phyloP scores from a whole-genome alignment of 1,284 basidiomycete genomes.

The Tremellales sp. region DNA sequence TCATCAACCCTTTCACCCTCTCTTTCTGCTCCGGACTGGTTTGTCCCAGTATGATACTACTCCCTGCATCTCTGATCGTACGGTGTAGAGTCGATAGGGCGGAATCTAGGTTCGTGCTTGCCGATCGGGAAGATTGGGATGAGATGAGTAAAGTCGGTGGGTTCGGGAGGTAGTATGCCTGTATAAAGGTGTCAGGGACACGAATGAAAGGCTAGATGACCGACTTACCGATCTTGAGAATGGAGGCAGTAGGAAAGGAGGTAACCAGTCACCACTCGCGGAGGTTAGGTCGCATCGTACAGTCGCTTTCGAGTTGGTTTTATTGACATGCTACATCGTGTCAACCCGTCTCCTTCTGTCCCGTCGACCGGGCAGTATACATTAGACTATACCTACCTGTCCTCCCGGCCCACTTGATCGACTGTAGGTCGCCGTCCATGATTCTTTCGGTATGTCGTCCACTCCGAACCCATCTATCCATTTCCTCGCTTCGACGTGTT shows the following conservation, averaged over 20 bases:
- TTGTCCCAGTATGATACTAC: slow-evolving; percentile 29
- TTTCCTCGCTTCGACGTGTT: slow-evolving; percentile 27
- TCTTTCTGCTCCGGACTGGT: slow-evolving; percentile 35
- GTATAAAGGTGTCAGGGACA: neutral
- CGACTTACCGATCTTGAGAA: slow-evolving; percentile 38
- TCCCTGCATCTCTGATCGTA: slow-evolving; percentile 25
- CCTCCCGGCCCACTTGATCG: slow-evolving; percentile 46
- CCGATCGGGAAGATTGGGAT: slow-evolving; percentile 35
- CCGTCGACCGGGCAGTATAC: neutral
- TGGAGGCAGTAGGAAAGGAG: slow-evolving; percentile 33
- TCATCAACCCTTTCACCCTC: slow-evolving; percentile 24
- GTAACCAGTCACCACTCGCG: slow-evolving; percentile 37
- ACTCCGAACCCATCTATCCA: slow-evolving; percentile 35
- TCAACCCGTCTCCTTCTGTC: neutral
- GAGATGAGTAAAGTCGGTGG: slow-evolving; percentile 37
- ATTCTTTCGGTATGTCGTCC: slow-evolving; percentile 40
- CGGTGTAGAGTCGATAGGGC: slow-evolving; percentile 31
- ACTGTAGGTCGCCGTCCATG: slow-evolving; percentile 32
- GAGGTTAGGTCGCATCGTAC: slow-evolving; percentile 27
- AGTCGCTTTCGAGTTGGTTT: slow-evolving; percentile 47
- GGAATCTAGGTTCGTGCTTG: slow-evolving; percentile 29
- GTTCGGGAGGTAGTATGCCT: slow-evolving; percentile 39
- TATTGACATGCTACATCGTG: slow-evolving; percentile 44
- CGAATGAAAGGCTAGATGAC: neutral
- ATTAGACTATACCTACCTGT: slow-evolving; percentile 27